These are phyloP conservation scores for Psilocybe cubensis DNA, from an alignment of 768 basidiomycete species.

Conservation along the genomic window DNA sequence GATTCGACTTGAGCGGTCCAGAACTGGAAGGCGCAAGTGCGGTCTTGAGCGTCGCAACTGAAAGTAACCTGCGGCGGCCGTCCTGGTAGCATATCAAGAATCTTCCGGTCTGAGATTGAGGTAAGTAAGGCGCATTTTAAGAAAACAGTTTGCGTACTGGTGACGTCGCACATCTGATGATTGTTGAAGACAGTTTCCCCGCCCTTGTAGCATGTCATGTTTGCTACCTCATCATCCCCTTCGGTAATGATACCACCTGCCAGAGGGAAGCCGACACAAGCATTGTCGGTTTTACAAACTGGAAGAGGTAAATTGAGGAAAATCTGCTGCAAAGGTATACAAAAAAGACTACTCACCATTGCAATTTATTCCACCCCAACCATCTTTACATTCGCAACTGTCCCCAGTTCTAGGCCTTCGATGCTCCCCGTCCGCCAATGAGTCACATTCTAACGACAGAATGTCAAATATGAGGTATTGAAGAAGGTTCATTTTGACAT, in stretches of 20 bases:
- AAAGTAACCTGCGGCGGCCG: slow-evolving; percentile 97
- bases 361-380: slow-evolving; percentile 97
- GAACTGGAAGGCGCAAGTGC: slow-evolving; percentile 93
- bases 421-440: slow-evolving; percentile 87
- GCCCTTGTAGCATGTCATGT: slow-evolving; percentile 93
- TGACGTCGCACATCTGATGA: slow-evolving; percentile 98
- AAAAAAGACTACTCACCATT: slow-evolving; percentile 65
- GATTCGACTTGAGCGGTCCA: slow-evolving; percentile 96
- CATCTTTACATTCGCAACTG: slow-evolving; percentile 89
- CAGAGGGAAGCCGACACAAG: slow-evolving; percentile 82
- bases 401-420: slow-evolving; percentile 79
- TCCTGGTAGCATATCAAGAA: slow-evolving; percentile 87
- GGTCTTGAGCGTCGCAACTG: slow-evolving; percentile 69
- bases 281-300: slow-evolving; percentile 87
- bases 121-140: background rate
- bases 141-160: slow-evolving; percentile 62
- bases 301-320: slow-evolving; percentile 9
- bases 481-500: slow-evolving; percentile 9
- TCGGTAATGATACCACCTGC: slow-evolving; percentile 27
- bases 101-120: slow-evolving; percentile 76
- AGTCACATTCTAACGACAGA: slow-evolving; percentile 80
- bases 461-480: slow-evolving; percentile 7
- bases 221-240: slow-evolving; percentile 24
- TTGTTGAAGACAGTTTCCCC: slow-evolving; percentile 94
- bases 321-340: background rate